phyloP scores from a whole-genome alignment of 169 alveolate genomes.

The Eimeria maxima region DNA sequence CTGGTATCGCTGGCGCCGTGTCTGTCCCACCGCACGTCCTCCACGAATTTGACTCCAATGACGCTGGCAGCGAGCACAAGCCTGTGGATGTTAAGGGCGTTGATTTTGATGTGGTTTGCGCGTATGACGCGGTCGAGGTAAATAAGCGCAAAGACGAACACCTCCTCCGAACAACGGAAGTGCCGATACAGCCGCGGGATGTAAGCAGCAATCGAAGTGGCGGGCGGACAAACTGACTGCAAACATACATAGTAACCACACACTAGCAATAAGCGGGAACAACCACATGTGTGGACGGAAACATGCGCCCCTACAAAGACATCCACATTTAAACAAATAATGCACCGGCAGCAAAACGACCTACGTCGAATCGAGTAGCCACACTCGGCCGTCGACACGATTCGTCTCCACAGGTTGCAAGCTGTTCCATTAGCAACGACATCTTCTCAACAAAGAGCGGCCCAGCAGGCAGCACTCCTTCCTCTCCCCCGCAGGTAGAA shows the following conservation, averaged over 20 bases:
- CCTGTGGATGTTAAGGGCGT: conserved; percentile 71
- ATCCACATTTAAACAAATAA: neutral
- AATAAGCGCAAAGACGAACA: conserved; percentile 69
- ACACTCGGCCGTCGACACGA: conserved; percentile 68
- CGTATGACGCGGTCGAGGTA: conserved; percentile 75
- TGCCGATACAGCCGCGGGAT: conserved; percentile 75
- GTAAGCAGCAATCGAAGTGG: conserved; percentile 68
- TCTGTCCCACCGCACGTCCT: conserved; percentile 67
- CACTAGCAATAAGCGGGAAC: neutral
- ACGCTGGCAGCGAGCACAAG: conserved; percentile 74
- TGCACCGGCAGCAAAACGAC: neutral
- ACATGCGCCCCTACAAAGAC: neutral
- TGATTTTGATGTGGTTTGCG: conserved; percentile 69
- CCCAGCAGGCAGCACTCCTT: conserved; percentile 72
- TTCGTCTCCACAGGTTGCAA: conserved; percentile 69
- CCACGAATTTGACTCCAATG: conserved; percentile 69
- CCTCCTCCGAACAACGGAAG: conserved; percentile 77
- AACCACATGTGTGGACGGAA: neutral
- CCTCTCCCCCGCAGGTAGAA: conserved; percentile 74
- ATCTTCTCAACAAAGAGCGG: conserved; percentile 76
- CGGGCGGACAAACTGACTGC: conserved; percentile 75
- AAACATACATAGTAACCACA: neutral
- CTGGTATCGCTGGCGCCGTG: neutral
- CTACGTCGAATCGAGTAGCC: conserved; percentile 68
- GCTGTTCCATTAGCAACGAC: conserved; percentile 66